These are phyloP conservation scores for Paracoccidioides lutzii DNA, from an alignment of 2,329 filamentous ascomycete species.

Conservation along the genomic window DNA sequence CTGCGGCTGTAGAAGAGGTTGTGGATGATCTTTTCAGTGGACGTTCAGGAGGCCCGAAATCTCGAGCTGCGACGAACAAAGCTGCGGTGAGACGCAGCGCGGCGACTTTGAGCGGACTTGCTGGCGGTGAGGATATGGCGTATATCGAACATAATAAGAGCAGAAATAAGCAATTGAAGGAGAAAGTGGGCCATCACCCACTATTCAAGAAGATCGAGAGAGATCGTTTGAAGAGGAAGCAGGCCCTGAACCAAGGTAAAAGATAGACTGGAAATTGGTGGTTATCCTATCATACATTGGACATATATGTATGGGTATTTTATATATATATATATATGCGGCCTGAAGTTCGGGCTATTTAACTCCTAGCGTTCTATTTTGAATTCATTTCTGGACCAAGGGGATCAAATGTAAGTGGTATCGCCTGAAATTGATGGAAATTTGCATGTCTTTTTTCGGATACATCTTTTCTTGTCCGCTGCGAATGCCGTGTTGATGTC, in stretches of 20 bases:
- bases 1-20: slow-evolving; percentile 56
- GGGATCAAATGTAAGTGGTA: no score
- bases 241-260: slow-evolving; percentile 23
- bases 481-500: no score
- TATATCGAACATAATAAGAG: slow-evolving; percentile 74
- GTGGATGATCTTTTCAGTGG: slow-evolving; percentile 54
- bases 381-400: no score
- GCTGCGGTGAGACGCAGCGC: slow-evolving; percentile 63
- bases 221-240: slow-evolving; percentile 46
- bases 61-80: slow-evolving; percentile 36
- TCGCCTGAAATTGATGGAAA: no score
- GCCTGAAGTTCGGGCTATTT: neutral
- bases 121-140: slow-evolving; percentile 94
- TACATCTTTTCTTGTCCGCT: no score
- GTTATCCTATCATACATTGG: neutral
- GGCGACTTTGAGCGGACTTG: slow-evolving; percentile 71
- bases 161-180: slow-evolving; percentile 54
- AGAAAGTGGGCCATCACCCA: slow-evolving; percentile 44
- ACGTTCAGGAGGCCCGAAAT: slow-evolving; percentile 33
- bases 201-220: slow-evolving; percentile 56
- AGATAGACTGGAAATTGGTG: neutral
- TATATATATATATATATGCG: neutral
- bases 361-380: no score
- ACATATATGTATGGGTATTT: neutral
- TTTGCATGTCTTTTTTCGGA: no score